A percentile compares a stretch with the other conserved stretches of the same genome.
Conservation (phyloP, 495 filamentous ascomycete species). For the Viridothelium virens region DNA sequence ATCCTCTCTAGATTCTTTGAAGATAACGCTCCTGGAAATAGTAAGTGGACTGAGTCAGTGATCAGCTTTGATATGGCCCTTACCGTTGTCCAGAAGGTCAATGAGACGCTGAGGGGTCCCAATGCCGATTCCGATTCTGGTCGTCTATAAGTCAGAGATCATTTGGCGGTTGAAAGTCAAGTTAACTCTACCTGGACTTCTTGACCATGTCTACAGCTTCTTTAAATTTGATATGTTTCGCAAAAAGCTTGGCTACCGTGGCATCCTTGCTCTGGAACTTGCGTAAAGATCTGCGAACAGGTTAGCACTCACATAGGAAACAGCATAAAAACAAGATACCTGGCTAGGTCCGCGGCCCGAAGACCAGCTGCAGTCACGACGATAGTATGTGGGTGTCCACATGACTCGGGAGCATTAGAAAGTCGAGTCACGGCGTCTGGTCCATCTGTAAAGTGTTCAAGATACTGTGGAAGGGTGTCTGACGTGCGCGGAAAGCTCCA, state of each 20-base stretch:
- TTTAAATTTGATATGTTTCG: conserved; percentile 92
- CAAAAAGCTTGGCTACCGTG: conserved; percentile 83
- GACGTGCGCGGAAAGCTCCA: conserved; percentile 56
- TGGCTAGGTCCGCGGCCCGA: conserved; percentile 68
- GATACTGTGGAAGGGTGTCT: conserved; percentile 65
- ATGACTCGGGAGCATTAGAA: conserved; percentile 53
- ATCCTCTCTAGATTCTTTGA: conserved; percentile 64
- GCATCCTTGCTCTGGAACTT: conserved; percentile 69
- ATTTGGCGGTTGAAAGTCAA: neutral
- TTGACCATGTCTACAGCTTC: conserved; percentile 71
- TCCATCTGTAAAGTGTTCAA: conserved; percentile 46
- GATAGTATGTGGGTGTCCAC: conserved; percentile 79
- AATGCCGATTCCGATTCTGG: conserved; percentile 71
- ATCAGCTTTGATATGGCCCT: conserved; percentile 16
- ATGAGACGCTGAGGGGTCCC: conserved; percentile 77
- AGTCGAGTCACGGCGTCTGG: conserved; percentile 35
- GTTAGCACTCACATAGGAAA: conserved; percentile 16
- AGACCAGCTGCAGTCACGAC: conserved; percentile 72
- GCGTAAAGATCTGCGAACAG: conserved; percentile 52
- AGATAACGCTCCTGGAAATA: conserved; percentile 54
- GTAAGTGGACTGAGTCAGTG: conserved; percentile 5
- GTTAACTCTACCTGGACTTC: conserved; percentile 45
- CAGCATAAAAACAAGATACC: conserved; percentile 39
- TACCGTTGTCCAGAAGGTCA: conserved; percentile 74
- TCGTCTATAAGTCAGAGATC: conserved; percentile 11